phyloP scores from a whole-genome alignment of 164 flowering plant genomes.

The Buxus sempervirens region DNA sequence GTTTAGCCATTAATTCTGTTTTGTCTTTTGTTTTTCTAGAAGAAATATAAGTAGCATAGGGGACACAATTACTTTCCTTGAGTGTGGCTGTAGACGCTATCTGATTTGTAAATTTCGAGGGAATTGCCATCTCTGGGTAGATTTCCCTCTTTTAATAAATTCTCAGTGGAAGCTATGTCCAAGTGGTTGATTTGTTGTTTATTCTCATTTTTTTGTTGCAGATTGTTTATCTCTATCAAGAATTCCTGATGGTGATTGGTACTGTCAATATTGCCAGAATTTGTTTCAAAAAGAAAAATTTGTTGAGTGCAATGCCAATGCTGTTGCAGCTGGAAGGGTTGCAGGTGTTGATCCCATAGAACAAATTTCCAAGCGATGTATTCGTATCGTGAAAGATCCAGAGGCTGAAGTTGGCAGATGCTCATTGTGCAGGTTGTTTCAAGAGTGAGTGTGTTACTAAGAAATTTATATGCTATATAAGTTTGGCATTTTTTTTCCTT shows the following conservation, averaged over 20 bases:
- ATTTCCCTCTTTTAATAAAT: not conserved
- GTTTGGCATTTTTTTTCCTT: not conserved
- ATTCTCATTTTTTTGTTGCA: constrained; percentile 30
- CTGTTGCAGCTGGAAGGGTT: constrained; percentile 81
- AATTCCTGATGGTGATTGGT: constrained; percentile 59
- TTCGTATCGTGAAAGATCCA: constrained; percentile 53
- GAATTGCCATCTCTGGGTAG: not conserved
- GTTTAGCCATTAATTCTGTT: not conserved
- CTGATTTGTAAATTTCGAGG: no score
- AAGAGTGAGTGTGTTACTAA: not conserved
- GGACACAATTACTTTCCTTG: not conserved
- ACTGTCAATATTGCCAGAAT: constrained; percentile 61
- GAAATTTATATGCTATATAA: not conserved
- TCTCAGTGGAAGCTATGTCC: not conserved
- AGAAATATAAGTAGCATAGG: not conserved
- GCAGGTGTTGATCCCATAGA: constrained; percentile 67
- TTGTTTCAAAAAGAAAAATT: constrained; percentile 46
- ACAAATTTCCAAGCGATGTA: constrained; percentile 61
- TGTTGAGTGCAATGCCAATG: constrained; percentile 60
- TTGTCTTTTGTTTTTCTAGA: no score
- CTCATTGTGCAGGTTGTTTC: constrained; percentile 68
- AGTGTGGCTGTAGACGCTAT: no score
- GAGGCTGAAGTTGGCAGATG: constrained; percentile 60
- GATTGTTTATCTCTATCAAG: constrained; percentile 57
- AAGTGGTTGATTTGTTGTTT: constrained; percentile 7